Evolutionary conservation across 805 yeast genomes (phyloP), one percentile per base, ranked within the genome.

Genomic region (Cyberlindnera nakhonratchasimensis): DNA sequence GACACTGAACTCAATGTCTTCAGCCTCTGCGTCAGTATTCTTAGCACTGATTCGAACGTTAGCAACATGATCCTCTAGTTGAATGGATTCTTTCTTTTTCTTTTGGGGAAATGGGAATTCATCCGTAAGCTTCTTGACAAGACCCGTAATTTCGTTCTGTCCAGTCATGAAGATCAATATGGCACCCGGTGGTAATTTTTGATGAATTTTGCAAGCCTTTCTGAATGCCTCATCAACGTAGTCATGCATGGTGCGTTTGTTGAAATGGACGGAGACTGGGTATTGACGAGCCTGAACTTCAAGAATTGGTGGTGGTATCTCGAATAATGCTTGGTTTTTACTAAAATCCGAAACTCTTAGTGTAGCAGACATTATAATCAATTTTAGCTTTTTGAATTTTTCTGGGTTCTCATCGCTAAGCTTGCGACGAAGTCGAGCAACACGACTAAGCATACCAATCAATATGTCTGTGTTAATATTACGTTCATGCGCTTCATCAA

Each of bases 401-500:
- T 40, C 31, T 2, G 85, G 80, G 49, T 79, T 67, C 39, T 71
- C 60, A 3, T 50, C 56, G 54, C 71, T 70, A 38, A 76, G 72
- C 47, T 75, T 71, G 16, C 76, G 68, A 55, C 99, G 78, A 29
- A 91, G 70, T 50, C 73, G 78, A 46, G 88, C 77, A 14, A 90
- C 83, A 53, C 99, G 79, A 58, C 96, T 87, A 39, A 93, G 69
- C 83, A 93, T 85, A 36, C 99, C 99, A 48, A 93, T 89, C 43
- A 93, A 70, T 36, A 93, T 91, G 65, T 93, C 99, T 0, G 99
- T 93, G 59, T 93, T 93, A 47, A 91, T 80, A 59, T 89, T 91
- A 61, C 99, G 77, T 63, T 93, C 99, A 62, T 93, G 99, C 0
- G 99, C 99, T 65, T 93, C 99, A 68, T 93, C 99, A 45, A 93